phyloP scores from a whole-genome alignment of 2,329 filamentous ascomycete species.

The Pseudopithomyces chartarum region DNA sequence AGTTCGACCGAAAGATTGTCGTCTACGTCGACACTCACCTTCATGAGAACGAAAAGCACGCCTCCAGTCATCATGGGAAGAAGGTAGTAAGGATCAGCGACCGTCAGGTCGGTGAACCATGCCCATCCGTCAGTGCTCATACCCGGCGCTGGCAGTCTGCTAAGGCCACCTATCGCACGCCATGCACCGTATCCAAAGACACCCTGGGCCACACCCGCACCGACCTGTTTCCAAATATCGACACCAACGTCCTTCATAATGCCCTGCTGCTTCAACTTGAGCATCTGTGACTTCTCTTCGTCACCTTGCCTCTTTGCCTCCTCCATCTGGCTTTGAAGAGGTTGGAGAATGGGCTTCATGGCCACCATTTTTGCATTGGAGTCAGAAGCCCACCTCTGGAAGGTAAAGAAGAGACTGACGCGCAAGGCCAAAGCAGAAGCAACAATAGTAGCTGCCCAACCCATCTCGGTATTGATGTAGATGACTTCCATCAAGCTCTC shows the following conservation, averaged over 20 bases:
- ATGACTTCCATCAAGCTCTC: constrained; percentile 81
- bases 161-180: constrained; percentile 75
- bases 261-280: constrained; percentile 53
- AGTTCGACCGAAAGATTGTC: constrained; percentile 9
- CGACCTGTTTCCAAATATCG: constrained; percentile 44
- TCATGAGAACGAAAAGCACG: constrained; percentile 63
- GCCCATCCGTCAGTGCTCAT: constrained; percentile 71
- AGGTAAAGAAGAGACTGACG: constrained; percentile 64
- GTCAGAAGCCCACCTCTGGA: constrained; percentile 67
- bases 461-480: constrained; percentile 74
- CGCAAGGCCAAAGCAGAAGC: constrained; percentile 70
- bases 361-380: constrained; percentile 65
- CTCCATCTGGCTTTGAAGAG: constrained; percentile 62
- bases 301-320: constrained; percentile 52
- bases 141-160: constrained; percentile 77
- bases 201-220: constrained; percentile 55
- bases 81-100: constrained; percentile 76
- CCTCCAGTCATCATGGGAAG: constrained; percentile 68
- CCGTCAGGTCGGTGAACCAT: constrained; percentile 81
- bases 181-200: constrained; percentile 83
- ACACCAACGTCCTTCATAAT: constrained; percentile 63
- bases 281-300: constrained; percentile 38
- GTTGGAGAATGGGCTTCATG: constrained; percentile 62
- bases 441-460: constrained; percentile 82
- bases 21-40: constrained; percentile 51